Evolutionary conservation across 495 filamentous ascomycete species (phyloP).

Genomic region (Penicillium lagena): DNA sequence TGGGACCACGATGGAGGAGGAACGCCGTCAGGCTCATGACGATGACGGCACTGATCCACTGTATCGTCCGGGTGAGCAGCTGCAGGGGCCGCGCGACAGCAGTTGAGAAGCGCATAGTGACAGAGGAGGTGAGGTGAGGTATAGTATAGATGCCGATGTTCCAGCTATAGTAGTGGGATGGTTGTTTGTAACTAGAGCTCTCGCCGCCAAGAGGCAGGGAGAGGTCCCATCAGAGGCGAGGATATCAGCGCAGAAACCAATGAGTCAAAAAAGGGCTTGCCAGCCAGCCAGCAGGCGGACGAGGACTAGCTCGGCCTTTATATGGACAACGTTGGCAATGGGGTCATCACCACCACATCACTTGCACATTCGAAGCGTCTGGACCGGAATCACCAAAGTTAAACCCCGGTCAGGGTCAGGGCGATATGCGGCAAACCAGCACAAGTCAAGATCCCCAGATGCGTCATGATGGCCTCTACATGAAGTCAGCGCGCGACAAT

Average conservation of each 20-base stretch:
- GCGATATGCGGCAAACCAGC: conserved; percentile 4
- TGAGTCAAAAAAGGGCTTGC: too few species aligned
- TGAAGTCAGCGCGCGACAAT: conserved; percentile 13
- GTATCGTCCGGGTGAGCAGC: conserved; percentile 27
- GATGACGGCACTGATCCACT: conserved; percentile 54
- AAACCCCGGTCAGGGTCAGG: not conserved
- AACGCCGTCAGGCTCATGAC: conserved; percentile 55
- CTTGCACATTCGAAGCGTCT: too few species aligned
- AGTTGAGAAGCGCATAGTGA: conserved; percentile 24
- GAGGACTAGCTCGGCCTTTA: too few species aligned
- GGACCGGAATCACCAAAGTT: not conserved
- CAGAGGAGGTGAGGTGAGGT: not conserved
- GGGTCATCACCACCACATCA: too few species aligned
- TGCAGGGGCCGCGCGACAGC: conserved; percentile 28
- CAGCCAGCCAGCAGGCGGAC: too few species aligned
- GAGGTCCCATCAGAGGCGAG: too few species aligned
- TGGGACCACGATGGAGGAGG: conserved; percentile 39
- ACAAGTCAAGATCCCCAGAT: conserved; percentile 19
- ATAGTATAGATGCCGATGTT: not conserved
- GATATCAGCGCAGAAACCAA: too few species aligned
- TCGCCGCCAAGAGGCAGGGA: too few species aligned
- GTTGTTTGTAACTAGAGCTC: too few species aligned
- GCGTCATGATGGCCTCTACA: conserved; percentile 27
- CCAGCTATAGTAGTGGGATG: too few species aligned
- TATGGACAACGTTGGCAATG: too few species aligned